A percentile compares a stretch with the other conserved stretches of the same genome.
Evolutionary conservation across 768 basidiomycete genomes (phyloP).

Genomic region (Podaxis rugospora): DNA sequence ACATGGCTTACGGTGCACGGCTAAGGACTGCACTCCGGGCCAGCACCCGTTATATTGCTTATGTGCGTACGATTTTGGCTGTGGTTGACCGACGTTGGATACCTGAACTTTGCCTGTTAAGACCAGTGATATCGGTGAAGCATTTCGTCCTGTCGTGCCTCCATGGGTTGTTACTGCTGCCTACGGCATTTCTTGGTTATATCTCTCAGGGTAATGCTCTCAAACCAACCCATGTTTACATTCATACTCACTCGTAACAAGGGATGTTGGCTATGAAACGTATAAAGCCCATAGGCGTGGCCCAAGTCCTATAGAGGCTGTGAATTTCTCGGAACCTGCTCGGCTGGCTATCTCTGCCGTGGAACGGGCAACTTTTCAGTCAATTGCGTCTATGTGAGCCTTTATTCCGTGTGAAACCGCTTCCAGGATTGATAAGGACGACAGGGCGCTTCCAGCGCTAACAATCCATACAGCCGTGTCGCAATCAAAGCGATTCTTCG

Average conservation of each 20-base stretch:
- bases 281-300: constrained; percentile 72
- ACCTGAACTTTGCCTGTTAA: constrained; percentile 24
- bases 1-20: constrained; percentile 76
- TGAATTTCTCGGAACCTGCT: constrained; percentile 64
- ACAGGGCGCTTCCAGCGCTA: constrained; percentile 76
- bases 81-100: background rate
- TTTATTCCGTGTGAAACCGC: constrained; percentile 8
- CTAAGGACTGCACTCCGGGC: constrained; percentile 73
- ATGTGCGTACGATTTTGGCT: constrained; percentile 39
- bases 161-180: constrained; percentile 70
- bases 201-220: constrained; percentile 50
- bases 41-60: constrained; percentile 68
- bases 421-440: constrained; percentile 9
- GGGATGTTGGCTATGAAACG: constrained; percentile 77
- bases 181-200: constrained; percentile 81
- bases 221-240: background rate
- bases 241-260: constrained; percentile 15
- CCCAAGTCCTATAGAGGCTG: constrained; percentile 62
- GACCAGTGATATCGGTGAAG: constrained; percentile 83
- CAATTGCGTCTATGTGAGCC: constrained; percentile 74
- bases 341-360: constrained; percentile 67
- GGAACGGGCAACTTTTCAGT: constrained; percentile 77
- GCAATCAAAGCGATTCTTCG: constrained; percentile 66
- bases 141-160: constrained; percentile 74
- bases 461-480: constrained; percentile 83